Evolutionary conservation across 139 green algal species (phyloP), one percentile per base, ranked within the genome.

Genomic region (Chara braunii): DNA sequence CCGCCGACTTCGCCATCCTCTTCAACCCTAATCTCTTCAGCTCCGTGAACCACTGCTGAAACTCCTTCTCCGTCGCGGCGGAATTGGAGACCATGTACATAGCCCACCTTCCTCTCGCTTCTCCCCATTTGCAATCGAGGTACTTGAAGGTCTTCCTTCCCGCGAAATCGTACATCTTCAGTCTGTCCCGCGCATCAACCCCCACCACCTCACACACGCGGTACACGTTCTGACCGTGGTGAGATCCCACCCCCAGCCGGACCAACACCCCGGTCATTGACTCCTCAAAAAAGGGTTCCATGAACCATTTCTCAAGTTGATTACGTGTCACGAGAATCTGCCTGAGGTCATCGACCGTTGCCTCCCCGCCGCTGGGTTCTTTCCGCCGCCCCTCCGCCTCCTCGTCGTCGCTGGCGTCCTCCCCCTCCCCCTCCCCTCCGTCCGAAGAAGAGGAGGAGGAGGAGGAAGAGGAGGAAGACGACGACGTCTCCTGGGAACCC

Each of bases 241-340:
- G 35, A 48, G 18, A 33, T 29, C 67, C 67, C 22, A 75, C 62
- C 40, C 67, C 58, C 11, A 75, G 23, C n/a, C 67, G 67, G 37
- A 75, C 58, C 24, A 72, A 31, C 30, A 57, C 68, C 4, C 58
- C 58, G 2, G 22, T 23, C 37, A 75, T 28, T 18, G 62, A 14
- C 12, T 63, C 23, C 58, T 75, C 67, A 75, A 75, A 75, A 34
- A 64, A 75, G 6, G 67, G 67, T 59, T 75, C 67, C 58, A 36
- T 40, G 48, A 43, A 68, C 48, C 45, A 12, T 26, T 57, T 9
- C 48, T 57, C 48, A n/a, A n/a, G n/a, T n/a, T n/a, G n/a, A n/a
- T n/a, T n/a, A n/a, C n/a, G n/a, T n/a, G n/a, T n/a, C n/a, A n/a
- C n/a, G n/a, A n/a, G n/a, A n/a, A n/a, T n/a, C n/a, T n/a, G n/a